Evolutionary conservation across 2,329 filamentous ascomycete genomes (phyloP).

Genomic region (Plenodomus lindquistii): DNA sequence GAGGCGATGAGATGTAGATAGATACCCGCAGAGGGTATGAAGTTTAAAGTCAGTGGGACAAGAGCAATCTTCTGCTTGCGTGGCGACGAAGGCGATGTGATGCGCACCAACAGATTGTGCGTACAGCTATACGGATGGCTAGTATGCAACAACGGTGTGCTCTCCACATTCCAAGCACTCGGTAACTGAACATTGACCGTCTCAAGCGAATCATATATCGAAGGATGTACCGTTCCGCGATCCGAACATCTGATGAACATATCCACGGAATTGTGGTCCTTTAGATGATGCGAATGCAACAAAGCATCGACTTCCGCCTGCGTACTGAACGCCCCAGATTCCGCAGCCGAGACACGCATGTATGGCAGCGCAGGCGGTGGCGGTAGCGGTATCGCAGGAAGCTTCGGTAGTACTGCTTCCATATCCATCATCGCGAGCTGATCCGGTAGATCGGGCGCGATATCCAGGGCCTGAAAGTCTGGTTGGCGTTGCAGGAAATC

Average conservation of each 20-base stretch:
- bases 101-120: conserved; percentile 69
- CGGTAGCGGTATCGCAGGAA: conserved; percentile 43
- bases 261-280: conserved; percentile 74
- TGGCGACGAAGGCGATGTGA: conserved; percentile 31
- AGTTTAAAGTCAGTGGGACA: conserved; percentile 79
- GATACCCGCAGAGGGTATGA: conserved; percentile 76
- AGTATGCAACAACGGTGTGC: conserved; percentile 62
- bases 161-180: conserved; percentile 48
- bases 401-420: conserved; percentile 42
- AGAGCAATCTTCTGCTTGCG: conserved; percentile 41
- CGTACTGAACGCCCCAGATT: conserved; percentile 44
- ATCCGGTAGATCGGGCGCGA: conserved; percentile 45
- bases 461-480: conserved; percentile 36
- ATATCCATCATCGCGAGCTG: conserved; percentile 48
- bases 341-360: conserved; percentile 31
- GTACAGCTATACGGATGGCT: conserved; percentile 76
- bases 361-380: conserved; percentile 40
- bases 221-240: conserved; percentile 73
- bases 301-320: conserved; percentile 47
- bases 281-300: conserved; percentile 54
- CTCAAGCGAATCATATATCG: conserved; percentile 83
- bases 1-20: conserved; percentile 83
- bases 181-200: conserved; percentile 68
- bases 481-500: conserved; percentile 47
- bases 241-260: conserved; percentile 75